Percentiles rank a stretch among this genome's conserved stretches.
Evolutionary conservation across 441 rosid genomes (phyloP).

Genomic region (Pelargonium citronellum): DNA sequence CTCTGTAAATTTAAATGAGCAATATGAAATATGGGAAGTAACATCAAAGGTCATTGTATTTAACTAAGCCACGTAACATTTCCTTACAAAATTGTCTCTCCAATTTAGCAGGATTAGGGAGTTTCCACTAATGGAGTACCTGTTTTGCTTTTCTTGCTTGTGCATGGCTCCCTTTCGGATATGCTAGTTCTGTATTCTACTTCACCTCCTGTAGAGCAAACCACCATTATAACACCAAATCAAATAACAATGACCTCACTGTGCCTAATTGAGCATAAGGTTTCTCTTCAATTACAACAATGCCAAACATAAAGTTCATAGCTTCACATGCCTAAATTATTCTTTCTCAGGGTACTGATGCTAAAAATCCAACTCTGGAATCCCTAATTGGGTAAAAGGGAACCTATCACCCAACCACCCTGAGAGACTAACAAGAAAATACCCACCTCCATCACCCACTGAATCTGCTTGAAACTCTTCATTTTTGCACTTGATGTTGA

Average conservation of each 20-base stretch:
- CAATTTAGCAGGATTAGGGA: not conserved
- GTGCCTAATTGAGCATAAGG: not conserved
- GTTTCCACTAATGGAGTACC: slow-evolving; percentile 45
- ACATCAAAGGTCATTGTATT: too few species aligned
- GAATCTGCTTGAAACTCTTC: slow-evolving; percentile 87
- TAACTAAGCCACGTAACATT: not conserved
- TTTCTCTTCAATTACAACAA: not conserved
- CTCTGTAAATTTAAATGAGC: slow-evolving; percentile 32
- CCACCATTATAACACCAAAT: slow-evolving; percentile 31
- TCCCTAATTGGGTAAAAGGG: not conserved
- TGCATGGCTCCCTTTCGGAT: slow-evolving; percentile 78
- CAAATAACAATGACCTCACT: not conserved
- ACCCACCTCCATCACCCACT: slow-evolving; percentile 44
- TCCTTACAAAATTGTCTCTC: not conserved
- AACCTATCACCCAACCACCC: too few species aligned
- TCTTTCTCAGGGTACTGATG: not conserved
- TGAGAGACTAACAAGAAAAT: too few species aligned
- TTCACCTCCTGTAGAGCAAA: slow-evolving; percentile 52
- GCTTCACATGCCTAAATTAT: too few species aligned
- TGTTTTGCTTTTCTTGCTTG: slow-evolving; percentile 72
- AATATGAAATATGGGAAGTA: too few species aligned
- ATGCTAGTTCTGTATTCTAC: slow-evolving; percentile 71
- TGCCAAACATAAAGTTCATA: not conserved
- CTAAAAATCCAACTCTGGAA: not conserved
- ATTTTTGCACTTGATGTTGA: slow-evolving; percentile 75